Percentiles rank a stretch among this genome's conserved stretches.
Evolutionary conservation across 75 land plant species (phyloP).

Genomic region (Larix kaempferi): DNA sequence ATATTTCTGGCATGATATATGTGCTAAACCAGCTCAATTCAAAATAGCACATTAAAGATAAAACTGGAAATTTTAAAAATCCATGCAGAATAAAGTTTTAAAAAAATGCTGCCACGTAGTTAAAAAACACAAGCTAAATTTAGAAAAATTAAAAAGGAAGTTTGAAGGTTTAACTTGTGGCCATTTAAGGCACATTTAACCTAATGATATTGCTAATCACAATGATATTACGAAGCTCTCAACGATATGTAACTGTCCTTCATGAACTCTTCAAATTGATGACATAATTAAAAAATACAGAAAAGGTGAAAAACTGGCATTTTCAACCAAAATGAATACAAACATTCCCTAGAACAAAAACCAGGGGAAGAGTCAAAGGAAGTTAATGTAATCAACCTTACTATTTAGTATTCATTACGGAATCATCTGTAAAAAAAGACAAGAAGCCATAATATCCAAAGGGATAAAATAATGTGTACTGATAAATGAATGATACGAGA

Average conservation of each 20-base stretch:
- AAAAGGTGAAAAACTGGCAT: not conserved
- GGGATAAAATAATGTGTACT: too few species aligned
- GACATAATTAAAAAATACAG: not conserved
- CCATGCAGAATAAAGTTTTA: not conserved
- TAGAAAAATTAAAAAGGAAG: not conserved
- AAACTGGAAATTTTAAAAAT: not conserved
- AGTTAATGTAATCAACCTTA: not conserved
- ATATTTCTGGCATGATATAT: not conserved
- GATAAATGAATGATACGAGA: too few species aligned
- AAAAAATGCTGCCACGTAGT: not conserved
- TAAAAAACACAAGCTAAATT: not conserved
- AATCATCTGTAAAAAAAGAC: too few species aligned
- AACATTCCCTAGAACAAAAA: not conserved
- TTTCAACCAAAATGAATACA: not conserved
- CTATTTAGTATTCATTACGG: too few species aligned
- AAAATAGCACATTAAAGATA: slow-evolving; percentile 1
- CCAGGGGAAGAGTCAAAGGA: not conserved
- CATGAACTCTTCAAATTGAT: not conserved
- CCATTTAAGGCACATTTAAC: not conserved
- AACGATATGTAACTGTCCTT: not conserved
- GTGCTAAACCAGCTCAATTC: not conserved
- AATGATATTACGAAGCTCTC: not conserved
- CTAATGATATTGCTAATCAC: not conserved
- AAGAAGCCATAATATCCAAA: too few species aligned
- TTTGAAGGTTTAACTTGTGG: not conserved